Conservation (phyloP, 2,329 filamentous ascomycete genomes). For the Sporothrix brasiliensis region DNA sequence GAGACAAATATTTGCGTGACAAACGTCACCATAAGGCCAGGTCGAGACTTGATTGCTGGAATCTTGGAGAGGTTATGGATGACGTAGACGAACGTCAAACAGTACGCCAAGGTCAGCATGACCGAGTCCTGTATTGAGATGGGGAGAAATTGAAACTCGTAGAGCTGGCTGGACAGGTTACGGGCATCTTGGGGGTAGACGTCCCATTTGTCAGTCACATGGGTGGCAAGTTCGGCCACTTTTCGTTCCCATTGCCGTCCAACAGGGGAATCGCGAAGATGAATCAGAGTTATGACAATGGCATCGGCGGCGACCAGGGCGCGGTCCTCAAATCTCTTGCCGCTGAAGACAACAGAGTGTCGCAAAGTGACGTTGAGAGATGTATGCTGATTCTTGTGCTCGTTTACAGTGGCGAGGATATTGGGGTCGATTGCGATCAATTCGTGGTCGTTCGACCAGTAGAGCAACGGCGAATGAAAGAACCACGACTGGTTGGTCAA, state of each 20-base stretch:
- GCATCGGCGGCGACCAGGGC: slow-evolving; percentile 73
- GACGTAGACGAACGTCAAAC: slow-evolving; percentile 66
- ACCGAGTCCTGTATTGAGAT: slow-evolving; percentile 68
- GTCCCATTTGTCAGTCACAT: slow-evolving; percentile 60
- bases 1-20: slow-evolving; percentile 70
- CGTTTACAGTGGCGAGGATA: slow-evolving; percentile 70
- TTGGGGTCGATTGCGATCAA: slow-evolving; percentile 63
- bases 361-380: slow-evolving; percentile 73
- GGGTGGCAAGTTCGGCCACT: slow-evolving; percentile 55
- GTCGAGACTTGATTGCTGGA: slow-evolving; percentile 72
- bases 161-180: slow-evolving; percentile 62
- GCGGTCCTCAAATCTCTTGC: slow-evolving; percentile 72
- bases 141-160: slow-evolving; percentile 77
- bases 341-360: slow-evolving; percentile 79
- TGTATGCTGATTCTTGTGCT: slow-evolving; percentile 62
- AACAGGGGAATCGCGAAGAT: slow-evolving; percentile 65
- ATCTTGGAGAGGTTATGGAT: slow-evolving; percentile 68
- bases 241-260: slow-evolving; percentile 67
- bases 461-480: slow-evolving; percentile 80
- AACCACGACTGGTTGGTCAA: slow-evolving; percentile 69
- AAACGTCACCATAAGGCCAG: slow-evolving; percentile 72
- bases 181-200: slow-evolving; percentile 64
- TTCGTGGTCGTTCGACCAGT: slow-evolving; percentile 71
- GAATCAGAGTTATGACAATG: slow-evolving; percentile 75
- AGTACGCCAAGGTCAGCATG: slow-evolving; percentile 67